Evolutionary conservation across 208 protist genomes (phyloP), one percentile per base, ranked within the genome.

Genomic region (Trypanosoma mega): DNA sequence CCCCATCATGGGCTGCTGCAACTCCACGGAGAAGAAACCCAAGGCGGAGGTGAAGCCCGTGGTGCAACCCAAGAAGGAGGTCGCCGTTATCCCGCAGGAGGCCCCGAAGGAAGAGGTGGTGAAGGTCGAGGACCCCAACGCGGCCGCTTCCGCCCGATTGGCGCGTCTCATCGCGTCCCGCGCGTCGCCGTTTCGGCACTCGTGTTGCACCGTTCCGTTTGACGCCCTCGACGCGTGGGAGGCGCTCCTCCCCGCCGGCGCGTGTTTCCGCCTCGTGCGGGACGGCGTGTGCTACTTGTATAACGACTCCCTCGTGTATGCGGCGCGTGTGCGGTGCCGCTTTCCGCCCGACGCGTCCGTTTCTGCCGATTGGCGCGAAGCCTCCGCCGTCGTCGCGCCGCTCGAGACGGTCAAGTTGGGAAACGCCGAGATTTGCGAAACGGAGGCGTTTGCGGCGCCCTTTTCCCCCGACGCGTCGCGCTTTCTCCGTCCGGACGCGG

Each of bases 271-370:
- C 23, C 39, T 63, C 30, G 21, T 52, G 12, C 11, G 30, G 3
- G 57, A 36, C 29, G 46, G 50, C 29, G 72, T 67, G 36, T 90
- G 82, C 74, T 67, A 70, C 63, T 84, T 90, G 50, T 86, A 90
- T 69, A 90, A 90, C 59, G 82, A 90, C 70, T 84, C 54, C 23
- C 33, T 71, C 24, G 49, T 74, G n/a, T 86, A 86, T 54, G 76
- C 86, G 49, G 74, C 86, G 78, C 78, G 84, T 49, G 68, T 86
- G 29, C 45, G 11, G n/a, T 61, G 23, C n/a, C 24, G 14, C 2
- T 61, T 61, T 20, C 6, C 14, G n/a, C 57, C 57, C 12, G 54
- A 53, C 46, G 0, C 44, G 2, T 23, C 1, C 31, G 18, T 63
- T 18, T 26, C 39, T 12, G 55, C 73, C 41, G 75, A 66, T 18